phyloP scores from a whole-genome alignment of 768 basidiomycete genomes.

The Daedalea quercina region DNA sequence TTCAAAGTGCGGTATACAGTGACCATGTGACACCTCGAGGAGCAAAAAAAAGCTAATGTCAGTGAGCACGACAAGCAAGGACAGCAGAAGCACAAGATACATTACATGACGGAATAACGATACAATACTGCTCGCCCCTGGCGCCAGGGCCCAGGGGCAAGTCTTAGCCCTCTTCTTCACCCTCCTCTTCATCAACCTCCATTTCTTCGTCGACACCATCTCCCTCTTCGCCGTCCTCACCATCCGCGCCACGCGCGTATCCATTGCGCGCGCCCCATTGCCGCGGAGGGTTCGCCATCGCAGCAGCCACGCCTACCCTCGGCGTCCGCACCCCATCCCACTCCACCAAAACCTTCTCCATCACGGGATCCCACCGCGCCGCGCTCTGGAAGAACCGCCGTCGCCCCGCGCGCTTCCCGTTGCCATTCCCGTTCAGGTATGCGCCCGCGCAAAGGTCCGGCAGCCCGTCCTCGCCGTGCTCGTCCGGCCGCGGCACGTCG shows the following conservation, averaged over 20 bases:
- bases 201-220: conserved; percentile 14
- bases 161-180: too few species aligned
- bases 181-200: conserved; percentile 11
- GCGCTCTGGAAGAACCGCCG: conserved; percentile 56
- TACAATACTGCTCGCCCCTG: too few species aligned
- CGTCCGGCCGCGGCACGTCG: conserved; percentile 40
- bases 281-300: conserved; percentile 13
- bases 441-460: conserved; percentile 9
- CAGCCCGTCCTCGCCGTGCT: conserved; percentile 34
- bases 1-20: too few species aligned
- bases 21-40: too few species aligned
- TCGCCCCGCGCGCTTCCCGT: conserved; percentile 11
- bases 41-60: too few species aligned
- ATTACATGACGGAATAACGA: too few species aligned
- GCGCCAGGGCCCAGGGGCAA: too few species aligned
- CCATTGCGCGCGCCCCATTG: conserved; percentile 2
- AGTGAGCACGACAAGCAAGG: too few species aligned
- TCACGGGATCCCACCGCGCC: conserved; percentile 28
- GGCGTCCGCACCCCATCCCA: conserved; percentile 9
- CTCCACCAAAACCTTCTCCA: conserved; percentile 13
- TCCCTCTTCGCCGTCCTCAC: conserved; percentile 6
- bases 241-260: neutral
- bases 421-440: conserved; percentile 4
- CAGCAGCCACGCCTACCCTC: conserved; percentile 8
- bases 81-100: too few species aligned